Evolutionary conservation across 345 rosid species (phyloP), one percentile per base, ranked within the genome.

Genomic region (Brassica incana): DNA sequence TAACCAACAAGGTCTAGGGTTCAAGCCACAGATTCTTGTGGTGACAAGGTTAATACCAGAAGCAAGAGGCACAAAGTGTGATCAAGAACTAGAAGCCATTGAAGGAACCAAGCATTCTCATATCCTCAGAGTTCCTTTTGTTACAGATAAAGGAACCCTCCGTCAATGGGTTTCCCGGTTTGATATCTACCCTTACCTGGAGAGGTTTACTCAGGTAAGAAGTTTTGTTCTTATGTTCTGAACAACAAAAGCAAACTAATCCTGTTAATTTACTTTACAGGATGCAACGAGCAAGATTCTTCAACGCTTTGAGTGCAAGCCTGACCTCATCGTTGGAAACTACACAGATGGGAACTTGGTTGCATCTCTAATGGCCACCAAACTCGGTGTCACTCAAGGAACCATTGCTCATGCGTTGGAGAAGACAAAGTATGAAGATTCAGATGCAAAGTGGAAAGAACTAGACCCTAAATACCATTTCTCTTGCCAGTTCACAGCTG

Each of bases 321-420:
- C 99, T 4, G 94, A 95, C 69, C 98, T 95, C 76, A 85, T 95
- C 69, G 90, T 95, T 0, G 99, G 99, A 72, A 95, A 95, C 88
- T 95, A 92, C 82, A 89, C 88, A 30, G 98, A 95, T 75, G 99
- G 97, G 62, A 95, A 95, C 84, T 84, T 95, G 81, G 97, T 92
- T 81, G 97, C 97, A 14, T 87, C 99, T 73, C 77, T 95, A 27
- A 84, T 92, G 90, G 95, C 99, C 9, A 65, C 77, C 35, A 95
- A 90, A 79, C 91, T 92, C 25, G 94, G 94, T 43, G 78, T 90
- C 61, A 89, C 99, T 77, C 94, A 87, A 86, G 98, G 85, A 79
- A 95, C 95, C 4, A 93, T 93, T 66, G 98, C 98, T 81, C 99
- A 95, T 64, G 99, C 98, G 29, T 77, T 91, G 50, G 99, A 95